phyloP scores from a whole-genome alignment of 768 basidiomycete genomes.

The Amanita fuliginea region DNA sequence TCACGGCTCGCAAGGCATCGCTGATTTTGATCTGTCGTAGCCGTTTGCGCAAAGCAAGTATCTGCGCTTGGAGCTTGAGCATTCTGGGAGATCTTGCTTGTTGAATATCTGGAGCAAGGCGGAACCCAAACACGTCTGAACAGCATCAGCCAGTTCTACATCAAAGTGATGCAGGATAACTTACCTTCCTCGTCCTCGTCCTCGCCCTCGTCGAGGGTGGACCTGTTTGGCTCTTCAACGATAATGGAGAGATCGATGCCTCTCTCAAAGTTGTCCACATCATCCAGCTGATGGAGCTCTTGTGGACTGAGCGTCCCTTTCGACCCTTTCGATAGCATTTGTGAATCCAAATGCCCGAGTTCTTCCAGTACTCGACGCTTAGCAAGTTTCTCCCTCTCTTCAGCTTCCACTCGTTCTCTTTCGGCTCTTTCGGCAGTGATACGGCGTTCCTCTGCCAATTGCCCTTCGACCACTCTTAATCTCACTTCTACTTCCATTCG shows the following conservation, averaged over 20 bases:
- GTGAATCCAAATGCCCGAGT: conserved; percentile 7
- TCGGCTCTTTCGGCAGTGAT: conserved; percentile 10
- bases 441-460: conserved; percentile 20
- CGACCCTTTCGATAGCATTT: conserved; percentile 1
- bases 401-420: conserved; percentile 9
- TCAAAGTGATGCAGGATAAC: not conserved
- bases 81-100: conserved; percentile 26
- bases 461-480: conserved; percentile 20
- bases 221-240: conserved; percentile 5
- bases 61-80: conserved; percentile 33
- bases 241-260: conserved; percentile 4
- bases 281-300: not conserved
- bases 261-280: not conserved
- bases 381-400: conserved; percentile 12
- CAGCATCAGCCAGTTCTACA: conserved; percentile 1
- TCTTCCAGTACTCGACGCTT: conserved; percentile 4
- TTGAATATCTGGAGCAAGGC: conserved; percentile 21
- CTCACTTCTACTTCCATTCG: conserved; percentile 21
- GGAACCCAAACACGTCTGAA: conserved; percentile 49
- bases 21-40: conserved; percentile 53
- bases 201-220: not conserved
- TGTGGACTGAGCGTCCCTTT: not conserved
- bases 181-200: conserved; percentile 9
- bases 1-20: conserved; percentile 34
- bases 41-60: conserved; percentile 45